A percentile compares a stretch with the other conserved stretches of the same genome.
These are phyloP conservation scores for Saraca asoca DNA, from an alignment of 331 rosid species.

Conservation along the genomic window DNA sequence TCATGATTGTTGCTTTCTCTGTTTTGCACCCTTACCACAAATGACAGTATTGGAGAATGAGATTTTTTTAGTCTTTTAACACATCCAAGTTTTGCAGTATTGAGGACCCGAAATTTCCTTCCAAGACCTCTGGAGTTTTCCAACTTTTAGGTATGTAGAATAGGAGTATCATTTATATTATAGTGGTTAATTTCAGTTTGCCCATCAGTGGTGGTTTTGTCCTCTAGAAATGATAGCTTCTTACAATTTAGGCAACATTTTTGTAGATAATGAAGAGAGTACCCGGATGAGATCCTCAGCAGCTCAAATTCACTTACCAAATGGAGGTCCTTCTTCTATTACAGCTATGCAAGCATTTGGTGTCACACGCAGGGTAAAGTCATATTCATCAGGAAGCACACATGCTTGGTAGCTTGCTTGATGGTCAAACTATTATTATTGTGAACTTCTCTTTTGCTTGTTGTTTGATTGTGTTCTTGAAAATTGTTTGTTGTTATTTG, in stretches of 20 bases:
- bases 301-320: conserved; percentile 46
- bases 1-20: conserved; percentile 20
- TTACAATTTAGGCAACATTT: conserved; percentile 34
- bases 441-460: conserved; percentile 23
- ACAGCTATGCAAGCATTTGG: conserved; percentile 49
- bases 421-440: conserved; percentile 24
- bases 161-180: conserved; percentile 23
- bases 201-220: conserved; percentile 27
- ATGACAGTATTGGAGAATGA: background rate
- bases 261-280: conserved; percentile 64
- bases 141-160: conserved; percentile 73
- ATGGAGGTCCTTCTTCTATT: conserved; percentile 59
- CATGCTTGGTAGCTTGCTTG: conserved; percentile 25
- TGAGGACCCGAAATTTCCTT: conserved; percentile 56
- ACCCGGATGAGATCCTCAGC: conserved; percentile 52
- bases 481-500: conserved; percentile 9
- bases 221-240: conserved; percentile 29
- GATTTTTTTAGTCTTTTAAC: background rate
- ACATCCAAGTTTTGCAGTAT: conserved; percentile 47
- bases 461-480: conserved; percentile 30
- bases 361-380: conserved; percentile 64
- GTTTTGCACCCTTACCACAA: conserved; percentile 8
- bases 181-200: conserved; percentile 19
- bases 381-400: conserved; percentile 32
- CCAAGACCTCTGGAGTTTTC: conserved; percentile 66